Evolutionary conservation across 78 protist species (phyloP).

Genomic region (Chrysochromulina tobinii): DNA sequence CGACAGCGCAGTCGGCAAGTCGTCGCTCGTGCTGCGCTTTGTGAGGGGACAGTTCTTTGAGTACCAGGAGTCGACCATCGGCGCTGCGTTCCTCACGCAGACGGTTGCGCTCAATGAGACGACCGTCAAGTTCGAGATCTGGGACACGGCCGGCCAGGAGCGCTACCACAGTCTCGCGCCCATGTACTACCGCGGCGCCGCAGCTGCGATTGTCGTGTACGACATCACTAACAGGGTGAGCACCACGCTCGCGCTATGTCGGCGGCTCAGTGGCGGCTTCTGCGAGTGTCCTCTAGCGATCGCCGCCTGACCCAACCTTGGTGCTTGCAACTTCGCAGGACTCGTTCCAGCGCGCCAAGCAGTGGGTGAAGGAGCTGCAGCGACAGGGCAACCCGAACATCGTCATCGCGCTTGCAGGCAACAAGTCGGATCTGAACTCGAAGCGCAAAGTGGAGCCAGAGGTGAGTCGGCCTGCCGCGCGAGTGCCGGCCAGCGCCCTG

Average conservation of each 20-base stretch:
- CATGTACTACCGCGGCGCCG: conserved; percentile 96
- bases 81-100: conserved; percentile 96
- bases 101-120: conserved; percentile 85
- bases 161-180: conserved; percentile 92
- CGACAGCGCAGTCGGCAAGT: conserved; percentile 66
- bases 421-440: conserved; percentile 91
- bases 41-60: conserved; percentile 94
- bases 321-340: conserved; percentile 13
- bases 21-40: conserved; percentile 86
- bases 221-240: conserved; percentile 76
- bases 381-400: conserved; percentile 92
- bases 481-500: too few species aligned
- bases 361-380: conserved; percentile 96
- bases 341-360: conserved; percentile 84
- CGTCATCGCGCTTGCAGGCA: conserved; percentile 95
- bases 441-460: conserved; percentile 71
- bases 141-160: conserved; percentile 89
- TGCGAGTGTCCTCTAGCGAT: too few species aligned
- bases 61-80: conserved; percentile 96
- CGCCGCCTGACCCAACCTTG: too few species aligned
- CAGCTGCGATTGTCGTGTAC: conserved; percentile 92
- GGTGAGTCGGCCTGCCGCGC: neutral
- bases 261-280: too few species aligned
- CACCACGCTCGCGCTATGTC: neutral
- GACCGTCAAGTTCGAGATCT: conserved; percentile 95